phyloP scores from a whole-genome alignment of 2,329 filamentous ascomycete species.

The Cadophora malorum region DNA sequence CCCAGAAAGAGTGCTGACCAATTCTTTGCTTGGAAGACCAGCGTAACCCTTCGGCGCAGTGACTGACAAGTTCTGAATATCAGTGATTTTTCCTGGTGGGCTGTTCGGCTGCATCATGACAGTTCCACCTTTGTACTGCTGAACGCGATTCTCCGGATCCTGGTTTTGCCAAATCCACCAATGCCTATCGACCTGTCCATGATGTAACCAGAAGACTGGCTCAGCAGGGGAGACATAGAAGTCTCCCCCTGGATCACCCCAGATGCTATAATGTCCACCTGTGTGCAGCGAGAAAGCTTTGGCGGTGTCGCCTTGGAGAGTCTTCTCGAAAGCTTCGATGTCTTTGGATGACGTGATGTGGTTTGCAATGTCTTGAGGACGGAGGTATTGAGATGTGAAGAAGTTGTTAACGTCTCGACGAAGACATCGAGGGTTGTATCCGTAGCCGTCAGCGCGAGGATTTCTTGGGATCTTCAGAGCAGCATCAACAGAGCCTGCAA shows the following conservation, averaged over 20 bases:
- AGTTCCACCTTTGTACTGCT: constrained; percentile 31
- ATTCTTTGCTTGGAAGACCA: constrained; percentile 21
- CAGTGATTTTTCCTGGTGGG: constrained; percentile 27
- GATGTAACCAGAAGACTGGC: constrained; percentile 24
- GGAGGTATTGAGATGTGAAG: constrained; percentile 7
- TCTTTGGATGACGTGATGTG: constrained; percentile 17
- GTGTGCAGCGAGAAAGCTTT: constrained; percentile 28
- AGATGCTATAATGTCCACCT: constrained; percentile 50
- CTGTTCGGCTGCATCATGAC: constrained; percentile 30
- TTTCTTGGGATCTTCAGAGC: constrained; percentile 8
- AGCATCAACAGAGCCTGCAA: constrained; percentile 14
- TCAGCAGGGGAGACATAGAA: constrained; percentile 35
- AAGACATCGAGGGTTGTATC: constrained; percentile 51
- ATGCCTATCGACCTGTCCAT: constrained; percentile 30
- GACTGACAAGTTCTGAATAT: constrained; percentile 29
- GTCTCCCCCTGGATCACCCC: constrained; percentile 51
- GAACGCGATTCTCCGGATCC: constrained; percentile 28
- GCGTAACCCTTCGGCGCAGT: constrained; percentile 19
- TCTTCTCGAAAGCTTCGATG: constrained; percentile 25
- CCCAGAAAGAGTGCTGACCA: constrained; percentile 29
- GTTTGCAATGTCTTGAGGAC: constrained; percentile 15
- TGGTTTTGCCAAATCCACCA: constrained; percentile 36
- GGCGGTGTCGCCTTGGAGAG: constrained; percentile 41
- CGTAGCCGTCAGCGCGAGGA: constrained; percentile 24
- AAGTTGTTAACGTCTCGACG: constrained; percentile 48